Base-by-base conservation (phyloP, 2,329 filamentous ascomycete genomes). In the Pestalotiopsis sp. region DNA sequence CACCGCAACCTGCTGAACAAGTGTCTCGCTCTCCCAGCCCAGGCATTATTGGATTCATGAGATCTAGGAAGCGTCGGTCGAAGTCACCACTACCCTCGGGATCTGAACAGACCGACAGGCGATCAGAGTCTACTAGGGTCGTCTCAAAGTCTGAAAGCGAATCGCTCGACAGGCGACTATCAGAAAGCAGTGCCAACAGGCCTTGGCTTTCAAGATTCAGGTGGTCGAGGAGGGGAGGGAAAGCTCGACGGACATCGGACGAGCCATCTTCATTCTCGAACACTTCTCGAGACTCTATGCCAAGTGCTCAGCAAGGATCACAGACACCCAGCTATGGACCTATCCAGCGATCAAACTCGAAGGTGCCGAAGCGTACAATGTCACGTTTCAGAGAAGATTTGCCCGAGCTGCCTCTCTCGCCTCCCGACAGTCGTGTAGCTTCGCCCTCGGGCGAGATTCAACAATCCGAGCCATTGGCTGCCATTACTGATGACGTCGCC, bases 341-440 rank as follows among this genome's bases (percentile, higher is more conserved):
- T 9, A 72, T 76, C 31, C 79, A 79, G 17, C 78, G 76, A 64
- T 67, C 80, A 7, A 83, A 81, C 72, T 78, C 82, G 13, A 81
- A 80, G 7, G 78, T 91, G 5, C 92, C 94, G 5, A 92, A 92
- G 75, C 90, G 95, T 68, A 96, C 94, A 4, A 91, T 93, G 80
- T 98, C 95, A 49, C 95, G 94, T 68, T 98, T 98, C 82, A 89
- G 93, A 63, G 95, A 98, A 82, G 94, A 98, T 76, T 86, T 98
- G 13, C 95, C 94, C 4, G 95, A 98, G 76, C 87, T 94, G 65
- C 92, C 94, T 2, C 80, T 95, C 13, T 96, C 94, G n/a, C 94
- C 94, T 11, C 93, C 94, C 9, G 92, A 94, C 71, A 97, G 94
- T 0, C 87, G 92, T 31, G 83, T 95, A 31, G 92, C 94, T 71